Conservation (phyloP, 2,329 filamentous ascomycete species). For the Paracoccidioides brasiliensis region DNA sequence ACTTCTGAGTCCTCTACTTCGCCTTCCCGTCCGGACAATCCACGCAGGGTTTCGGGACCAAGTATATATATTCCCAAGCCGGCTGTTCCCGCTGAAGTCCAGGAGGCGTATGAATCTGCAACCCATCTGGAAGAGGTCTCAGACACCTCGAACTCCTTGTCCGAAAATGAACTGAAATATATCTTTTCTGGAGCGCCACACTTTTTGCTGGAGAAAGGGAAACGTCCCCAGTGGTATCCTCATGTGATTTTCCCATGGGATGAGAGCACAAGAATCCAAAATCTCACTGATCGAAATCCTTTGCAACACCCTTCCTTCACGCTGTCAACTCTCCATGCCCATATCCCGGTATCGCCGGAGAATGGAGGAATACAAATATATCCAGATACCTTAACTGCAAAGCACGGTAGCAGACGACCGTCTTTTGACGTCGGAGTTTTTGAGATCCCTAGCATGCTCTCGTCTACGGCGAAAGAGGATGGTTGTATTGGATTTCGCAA, state of each 20-base stretch:
- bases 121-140: background rate
- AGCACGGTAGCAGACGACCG: conserved; percentile 21
- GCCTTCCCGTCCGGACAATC: background rate
- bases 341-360: conserved; percentile 30
- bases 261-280: conserved; percentile 26
- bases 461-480: conserved; percentile 31
- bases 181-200: conserved; percentile 33
- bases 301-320: conserved; percentile 30
- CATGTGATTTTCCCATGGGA: conserved; percentile 35
- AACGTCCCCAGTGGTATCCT: conserved; percentile 28
- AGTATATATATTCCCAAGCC: background rate
- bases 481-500: conserved; percentile 36
- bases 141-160: conserved; percentile 4
- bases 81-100: conserved; percentile 6
- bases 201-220: conserved; percentile 33
- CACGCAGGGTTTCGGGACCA: background rate
- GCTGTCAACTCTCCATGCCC: conserved; percentile 31
- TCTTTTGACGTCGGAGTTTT: conserved; percentile 34
- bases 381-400: background rate
- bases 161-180: conserved; percentile 25
- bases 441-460: conserved; percentile 39
- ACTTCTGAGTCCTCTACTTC: background rate
- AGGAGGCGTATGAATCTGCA: conserved; percentile 9
- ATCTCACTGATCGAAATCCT: conserved; percentile 28
- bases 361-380: conserved; percentile 17